Percentiles rank a stretch among this genome's conserved stretches.
phyloP scores from a whole-genome alignment of 1,284 basidiomycete genomes.

The Heterobasidion parviporum region DNA sequence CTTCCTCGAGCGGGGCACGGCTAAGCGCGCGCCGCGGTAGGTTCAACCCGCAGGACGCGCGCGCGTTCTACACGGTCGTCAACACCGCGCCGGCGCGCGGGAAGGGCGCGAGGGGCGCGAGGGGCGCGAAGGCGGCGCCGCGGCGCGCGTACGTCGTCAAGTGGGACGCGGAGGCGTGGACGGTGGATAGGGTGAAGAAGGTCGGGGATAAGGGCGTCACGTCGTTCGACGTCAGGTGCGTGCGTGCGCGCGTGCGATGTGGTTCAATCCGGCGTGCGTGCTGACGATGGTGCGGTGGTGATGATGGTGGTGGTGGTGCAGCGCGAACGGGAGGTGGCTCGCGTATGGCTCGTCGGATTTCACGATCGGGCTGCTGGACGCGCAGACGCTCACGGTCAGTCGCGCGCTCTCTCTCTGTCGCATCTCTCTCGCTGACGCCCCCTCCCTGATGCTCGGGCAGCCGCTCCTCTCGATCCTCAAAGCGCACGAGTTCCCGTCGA shows the following conservation, averaged over 20 bases:
- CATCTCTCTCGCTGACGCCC: conserved; percentile 2
- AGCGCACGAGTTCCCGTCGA: conserved; percentile 93
- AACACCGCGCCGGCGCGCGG: conserved; percentile 58
- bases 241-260: not conserved
- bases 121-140: conserved; percentile 42
- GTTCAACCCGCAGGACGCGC: conserved; percentile 50
- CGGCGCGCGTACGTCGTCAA: conserved; percentile 55
- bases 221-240: conserved; percentile 79
- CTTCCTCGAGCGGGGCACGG: too few relatives aligned
- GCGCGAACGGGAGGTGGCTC: conserved; percentile 73
- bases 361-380: conserved; percentile 80
- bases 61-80: conserved; percentile 63
- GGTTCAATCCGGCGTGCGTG: not conserved
- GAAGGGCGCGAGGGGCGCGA: conserved; percentile 15
- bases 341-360: conserved; percentile 88
- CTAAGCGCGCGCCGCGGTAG: conserved; percentile 21
- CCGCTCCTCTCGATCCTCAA: conserved; percentile 84
- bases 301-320: conserved; percentile 20
- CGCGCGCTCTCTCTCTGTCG: not conserved
- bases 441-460: conserved; percentile 28
- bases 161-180: conserved; percentile 58
- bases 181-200: conserved; percentile 45
- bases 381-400: conserved; percentile 71
- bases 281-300: not conserved
- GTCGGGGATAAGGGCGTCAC: conserved; percentile 76